Conservation (phyloP, 345 rosid species). For the Salix brachista region DNA sequence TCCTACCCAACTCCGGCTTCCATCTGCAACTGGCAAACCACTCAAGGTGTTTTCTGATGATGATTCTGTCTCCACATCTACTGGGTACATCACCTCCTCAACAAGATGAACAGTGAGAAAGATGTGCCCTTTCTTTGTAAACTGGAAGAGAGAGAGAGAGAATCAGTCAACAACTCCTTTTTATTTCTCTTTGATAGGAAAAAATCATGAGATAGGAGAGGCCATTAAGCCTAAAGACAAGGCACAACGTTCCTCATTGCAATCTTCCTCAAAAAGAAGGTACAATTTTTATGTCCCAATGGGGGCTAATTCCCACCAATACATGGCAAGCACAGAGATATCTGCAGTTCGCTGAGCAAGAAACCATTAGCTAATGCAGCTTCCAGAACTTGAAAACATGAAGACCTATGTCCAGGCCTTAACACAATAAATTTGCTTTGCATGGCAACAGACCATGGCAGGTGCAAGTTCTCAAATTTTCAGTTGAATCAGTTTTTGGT, state of each 20-base stretch:
- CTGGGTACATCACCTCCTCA: conserved; percentile 58
- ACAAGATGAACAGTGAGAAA: conserved; percentile 78
- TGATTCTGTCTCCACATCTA: conserved; percentile 48
- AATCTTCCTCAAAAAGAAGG: not conserved
- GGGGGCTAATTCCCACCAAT: not conserved
- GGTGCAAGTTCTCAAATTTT: not conserved
- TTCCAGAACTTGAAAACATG: not conserved
- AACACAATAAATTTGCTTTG: not conserved
- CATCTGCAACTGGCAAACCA: conserved; percentile 76
- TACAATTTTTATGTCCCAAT: not conserved
- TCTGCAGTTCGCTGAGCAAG: not conserved
- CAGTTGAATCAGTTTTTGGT: not conserved
- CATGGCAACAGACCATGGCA: not conserved
- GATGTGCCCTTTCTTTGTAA: conserved; percentile 89
- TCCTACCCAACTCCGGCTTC: conserved; percentile 63
- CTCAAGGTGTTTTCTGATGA: conserved; percentile 62
- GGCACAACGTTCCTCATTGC: not conserved
- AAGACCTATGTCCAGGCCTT: not conserved
- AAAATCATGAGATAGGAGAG: not conserved
- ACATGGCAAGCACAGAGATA: not conserved
- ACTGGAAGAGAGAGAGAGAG: conserved; percentile 37
- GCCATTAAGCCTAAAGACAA: not conserved
- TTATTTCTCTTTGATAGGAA: not conserved
- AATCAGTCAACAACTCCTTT: not conserved
- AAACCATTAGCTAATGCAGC: not conserved